Base-by-base conservation (phyloP, 176 grass and related monocot species). In the Avena insularis region DNA sequence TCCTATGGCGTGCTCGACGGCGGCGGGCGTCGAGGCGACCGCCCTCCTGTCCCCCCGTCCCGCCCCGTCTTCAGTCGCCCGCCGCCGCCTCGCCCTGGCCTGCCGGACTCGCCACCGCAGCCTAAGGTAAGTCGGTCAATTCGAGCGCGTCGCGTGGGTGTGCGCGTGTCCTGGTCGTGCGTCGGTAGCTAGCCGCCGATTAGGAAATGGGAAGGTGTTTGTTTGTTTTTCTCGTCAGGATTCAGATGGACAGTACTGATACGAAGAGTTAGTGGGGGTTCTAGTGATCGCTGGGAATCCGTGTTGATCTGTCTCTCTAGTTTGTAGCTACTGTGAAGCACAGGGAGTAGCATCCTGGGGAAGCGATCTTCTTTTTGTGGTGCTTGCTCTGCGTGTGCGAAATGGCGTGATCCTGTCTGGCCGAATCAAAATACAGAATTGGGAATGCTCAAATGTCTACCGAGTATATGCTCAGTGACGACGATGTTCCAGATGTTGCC, bases 81-180 rank as follows among this genome's bases (percentile, higher is more conserved):
- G 58, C 68, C 53, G 17, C 71, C 69, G 67, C 51, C 17, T 92
- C 33, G 38, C 16, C 23, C 74, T 91, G 51, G 51, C 74, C 69
- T 87, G 88, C 82, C 86, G 88, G 36, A 71, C 89, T 54, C 91
- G 86, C 10, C 59, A 76, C 35, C 84, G 81, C 50, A 83, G 67
- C 48, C 83, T 95, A 78, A 92, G 95, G 95, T 93, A 11, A 8
- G 54, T 56, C 49, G 49, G 0, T 13, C 49, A 15, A 5, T 56
- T 56, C 54, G 54, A 19, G 13, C 12, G 51, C 51, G 12, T 54
- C 40, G 51, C 3, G 13, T 54, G 43, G 0, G 46, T 48, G 46
- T 50, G 9, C 12, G 48, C 12, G 48, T 50, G 1, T 50, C 9
- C 8, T 11, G 9, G 47, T 48, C 9, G 47, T 48, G 9, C 8